phyloP scores from a whole-genome alignment of 1,139 yeast species.

The Suhomyces yuchorum region DNA sequence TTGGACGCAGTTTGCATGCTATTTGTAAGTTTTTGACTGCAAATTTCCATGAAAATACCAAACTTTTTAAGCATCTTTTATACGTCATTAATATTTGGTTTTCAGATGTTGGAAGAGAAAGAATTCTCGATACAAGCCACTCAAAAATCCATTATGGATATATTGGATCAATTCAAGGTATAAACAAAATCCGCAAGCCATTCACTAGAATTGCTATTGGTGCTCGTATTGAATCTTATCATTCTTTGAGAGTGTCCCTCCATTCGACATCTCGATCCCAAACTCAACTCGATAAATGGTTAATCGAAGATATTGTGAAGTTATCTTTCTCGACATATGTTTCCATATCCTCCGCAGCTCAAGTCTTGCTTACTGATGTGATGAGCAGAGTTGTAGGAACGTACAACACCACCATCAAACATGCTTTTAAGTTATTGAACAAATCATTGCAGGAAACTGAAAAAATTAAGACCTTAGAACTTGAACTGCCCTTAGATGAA shows the following conservation, averaged over 20 bases:
- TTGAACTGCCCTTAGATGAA: neutral
- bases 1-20: conserved; percentile 71
- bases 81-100: conserved; percentile 79
- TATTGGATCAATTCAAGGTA: conserved; percentile 39
- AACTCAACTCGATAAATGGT: conserved; percentile 61
- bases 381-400: conserved; percentile 77
- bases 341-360: conserved; percentile 71
- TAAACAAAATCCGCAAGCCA: conserved; percentile 61
- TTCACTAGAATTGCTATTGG: conserved; percentile 80
- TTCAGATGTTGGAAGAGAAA: conserved; percentile 78
- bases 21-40: conserved; percentile 52
- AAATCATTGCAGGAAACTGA: conserved; percentile 49
- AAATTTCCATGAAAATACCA: conserved; percentile 67
- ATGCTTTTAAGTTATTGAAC: conserved; percentile 51
- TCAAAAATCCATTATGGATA: conserved; percentile 41
- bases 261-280: conserved; percentile 78
- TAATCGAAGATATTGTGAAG: conserved; percentile 70
- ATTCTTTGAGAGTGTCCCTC: conserved; percentile 70
- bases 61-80: conserved; percentile 63
- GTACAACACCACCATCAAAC: conserved; percentile 52
- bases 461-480: neutral
- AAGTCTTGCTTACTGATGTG: conserved; percentile 65
- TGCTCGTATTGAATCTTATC: conserved; percentile 75
- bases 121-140: conserved; percentile 59
- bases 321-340: conserved; percentile 73